Conservation (phyloP, 2,329 filamentous ascomycete genomes). For the Microthyrium microscopicum region DNA sequence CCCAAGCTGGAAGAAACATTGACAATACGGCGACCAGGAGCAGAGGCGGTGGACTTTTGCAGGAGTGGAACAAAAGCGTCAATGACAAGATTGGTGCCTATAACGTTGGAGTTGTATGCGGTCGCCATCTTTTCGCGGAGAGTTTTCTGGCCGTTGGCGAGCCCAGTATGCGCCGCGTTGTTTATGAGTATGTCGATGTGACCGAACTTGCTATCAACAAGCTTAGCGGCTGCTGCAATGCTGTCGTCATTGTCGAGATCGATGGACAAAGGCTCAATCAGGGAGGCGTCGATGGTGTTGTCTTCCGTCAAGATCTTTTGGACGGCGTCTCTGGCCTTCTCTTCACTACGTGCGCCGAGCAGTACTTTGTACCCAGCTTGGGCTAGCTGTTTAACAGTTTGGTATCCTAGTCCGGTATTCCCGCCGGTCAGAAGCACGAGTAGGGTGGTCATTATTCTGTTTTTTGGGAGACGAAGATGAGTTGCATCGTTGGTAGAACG, state of each 20-base stretch:
- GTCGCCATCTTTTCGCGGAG: slow-evolving; percentile 7
- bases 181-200: slow-evolving; percentile 9
- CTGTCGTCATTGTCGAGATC: slow-evolving; percentile 6
- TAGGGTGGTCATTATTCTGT: no score
- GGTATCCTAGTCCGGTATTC: slow-evolving; percentile 8
- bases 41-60: slow-evolving; percentile 11
- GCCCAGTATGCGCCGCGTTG: slow-evolving; percentile 6
- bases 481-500: no score
- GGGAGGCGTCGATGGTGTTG: background rate
- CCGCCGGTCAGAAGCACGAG: no score
- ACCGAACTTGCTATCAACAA: slow-evolving; percentile 5
- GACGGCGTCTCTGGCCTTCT: background rate
- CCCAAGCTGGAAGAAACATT: slow-evolving; percentile 15
- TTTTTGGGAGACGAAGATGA: no score
- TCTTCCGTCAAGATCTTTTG: background rate
- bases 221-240: slow-evolving; percentile 6
- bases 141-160: background rate
- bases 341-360: background rate
- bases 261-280: background rate
- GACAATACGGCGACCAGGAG: slow-evolving; percentile 11
- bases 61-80: slow-evolving; percentile 15
- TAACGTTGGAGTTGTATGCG: slow-evolving; percentile 15
- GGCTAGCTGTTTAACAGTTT: slow-evolving; percentile 9
- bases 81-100: slow-evolving; percentile 14
- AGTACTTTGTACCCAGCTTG: background rate